These are phyloP conservation scores for Candolleomyces aberdarensis DNA, from an alignment of 768 basidiomycete genomes.

Conservation along the genomic window DNA sequence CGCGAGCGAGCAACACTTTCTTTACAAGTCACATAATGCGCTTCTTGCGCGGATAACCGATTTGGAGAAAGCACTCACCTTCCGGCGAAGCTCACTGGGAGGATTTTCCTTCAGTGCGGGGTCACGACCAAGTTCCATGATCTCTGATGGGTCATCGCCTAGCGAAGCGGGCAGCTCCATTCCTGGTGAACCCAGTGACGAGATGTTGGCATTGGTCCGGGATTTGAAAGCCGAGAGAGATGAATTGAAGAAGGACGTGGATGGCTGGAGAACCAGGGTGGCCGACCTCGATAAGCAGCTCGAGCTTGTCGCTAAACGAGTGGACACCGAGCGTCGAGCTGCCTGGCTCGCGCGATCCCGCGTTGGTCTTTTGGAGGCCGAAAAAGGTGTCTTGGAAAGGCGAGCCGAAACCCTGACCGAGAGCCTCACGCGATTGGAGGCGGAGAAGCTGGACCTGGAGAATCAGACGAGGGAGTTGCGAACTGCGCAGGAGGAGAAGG, in stretches of 20 bases:
- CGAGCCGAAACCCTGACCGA: constrained; percentile 38
- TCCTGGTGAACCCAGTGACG: constrained; percentile 57
- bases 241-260: constrained; percentile 82
- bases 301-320: constrained; percentile 58
- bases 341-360: constrained; percentile 82
- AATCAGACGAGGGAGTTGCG: constrained; percentile 24
- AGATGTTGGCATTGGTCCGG: constrained; percentile 71
- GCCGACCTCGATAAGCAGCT: constrained; percentile 72
- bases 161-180: constrained; percentile 27
- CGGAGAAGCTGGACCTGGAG: constrained; percentile 24
- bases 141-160: constrained; percentile 37
- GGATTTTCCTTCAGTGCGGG: constrained; percentile 28
- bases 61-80: constrained; percentile 66
- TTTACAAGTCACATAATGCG: constrained; percentile 80
- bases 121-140: constrained; percentile 51
- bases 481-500: constrained; percentile 36
- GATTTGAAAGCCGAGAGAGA: constrained; percentile 89
- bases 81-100: constrained; percentile 33
- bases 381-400: constrained; percentile 57
- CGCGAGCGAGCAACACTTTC: constrained; percentile 78
- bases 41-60: constrained; percentile 81
- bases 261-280: constrained; percentile 81
- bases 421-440: constrained; percentile 21
- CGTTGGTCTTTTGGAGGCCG: constrained; percentile 60
- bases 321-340: constrained; percentile 79